Evolutionary conservation across 2,329 filamentous ascomycete species (phyloP).

Genomic region (Nemania serpens): DNA sequence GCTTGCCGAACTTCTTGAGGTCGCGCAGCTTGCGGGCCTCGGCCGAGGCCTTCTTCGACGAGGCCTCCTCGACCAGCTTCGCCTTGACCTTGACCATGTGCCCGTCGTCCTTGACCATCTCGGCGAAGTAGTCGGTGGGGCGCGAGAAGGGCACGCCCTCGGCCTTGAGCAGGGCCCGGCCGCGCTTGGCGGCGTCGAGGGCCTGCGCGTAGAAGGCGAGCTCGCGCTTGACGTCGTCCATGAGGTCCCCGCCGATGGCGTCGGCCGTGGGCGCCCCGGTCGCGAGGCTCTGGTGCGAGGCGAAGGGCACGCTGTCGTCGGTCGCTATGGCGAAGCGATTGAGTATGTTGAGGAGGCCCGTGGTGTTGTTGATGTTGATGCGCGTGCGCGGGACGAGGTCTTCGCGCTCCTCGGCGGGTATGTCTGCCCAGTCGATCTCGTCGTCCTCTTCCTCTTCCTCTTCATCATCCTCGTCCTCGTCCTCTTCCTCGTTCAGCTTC

Average conservation of each 20-base stretch:
- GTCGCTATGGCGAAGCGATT: conserved; percentile 77
- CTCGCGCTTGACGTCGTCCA: conserved; percentile 91
- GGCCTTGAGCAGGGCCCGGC: conserved; percentile 73
- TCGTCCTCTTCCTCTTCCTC: conserved; percentile 74
- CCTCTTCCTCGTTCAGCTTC: conserved; percentile 44
- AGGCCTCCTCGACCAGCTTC: conserved; percentile 90
- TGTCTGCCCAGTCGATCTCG: conserved; percentile 87
- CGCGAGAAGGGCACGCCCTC: conserved; percentile 86
- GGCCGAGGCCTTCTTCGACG: conserved; percentile 86
- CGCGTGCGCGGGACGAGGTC: conserved; percentile 28
- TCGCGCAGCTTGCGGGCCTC: conserved; percentile 92
- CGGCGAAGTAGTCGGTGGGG: conserved; percentile 94
- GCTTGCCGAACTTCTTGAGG: conserved; percentile 98
- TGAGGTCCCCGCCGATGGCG: conserved; percentile 76
- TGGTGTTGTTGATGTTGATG: conserved; percentile 90
- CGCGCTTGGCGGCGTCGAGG: conserved; percentile 75
- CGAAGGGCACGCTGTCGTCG: conserved; percentile 73
- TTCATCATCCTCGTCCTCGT: conserved; percentile 54
- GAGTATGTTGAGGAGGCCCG: conserved; percentile 79
- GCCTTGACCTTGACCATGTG: conserved; percentile 97
- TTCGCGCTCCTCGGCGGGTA: conserved; percentile 70
- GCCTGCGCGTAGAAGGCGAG: conserved; percentile 92
- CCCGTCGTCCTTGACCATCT: conserved; percentile 98
- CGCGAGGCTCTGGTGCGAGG: conserved; percentile 74
- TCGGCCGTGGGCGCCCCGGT: conserved; percentile 64